Evolutionary conservation across 2,329 filamentous ascomycete genomes (phyloP).

Genomic region (Fusarium multiceps): DNA sequence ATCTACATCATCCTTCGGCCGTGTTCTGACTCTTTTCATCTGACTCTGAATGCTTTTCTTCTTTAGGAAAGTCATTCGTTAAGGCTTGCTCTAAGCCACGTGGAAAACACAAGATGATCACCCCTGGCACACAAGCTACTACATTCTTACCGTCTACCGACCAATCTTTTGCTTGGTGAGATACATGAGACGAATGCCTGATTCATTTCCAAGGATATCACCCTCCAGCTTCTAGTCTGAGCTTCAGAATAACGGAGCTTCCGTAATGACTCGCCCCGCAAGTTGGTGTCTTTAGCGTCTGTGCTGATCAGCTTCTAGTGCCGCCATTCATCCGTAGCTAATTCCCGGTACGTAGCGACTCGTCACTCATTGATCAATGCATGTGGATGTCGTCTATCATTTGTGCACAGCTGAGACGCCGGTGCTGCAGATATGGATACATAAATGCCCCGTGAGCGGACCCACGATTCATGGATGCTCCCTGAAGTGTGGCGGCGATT

Average conservation of each 20-base stretch:
- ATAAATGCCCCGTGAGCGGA: not conserved
- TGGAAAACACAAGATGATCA: not conserved
- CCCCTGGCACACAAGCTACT: not conserved
- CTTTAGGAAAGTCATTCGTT: not conserved
- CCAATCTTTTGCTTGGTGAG: not conserved
- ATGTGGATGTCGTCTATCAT: not conserved
- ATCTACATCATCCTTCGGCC: not conserved
- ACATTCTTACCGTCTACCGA: not conserved
- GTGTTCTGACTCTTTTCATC: not conserved
- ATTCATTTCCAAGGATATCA: not conserved
- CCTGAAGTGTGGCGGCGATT: not conserved
- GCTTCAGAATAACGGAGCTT: not conserved
- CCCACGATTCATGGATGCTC: not conserved
- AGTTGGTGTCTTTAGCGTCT: not conserved
- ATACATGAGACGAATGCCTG: not conserved
- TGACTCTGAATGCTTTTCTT: not conserved
- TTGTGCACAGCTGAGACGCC: not conserved
- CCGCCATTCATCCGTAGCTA: not conserved
- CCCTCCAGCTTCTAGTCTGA: not conserved
- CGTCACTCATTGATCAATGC: not conserved
- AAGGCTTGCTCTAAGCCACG: not conserved
- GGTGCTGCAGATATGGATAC: not conserved
- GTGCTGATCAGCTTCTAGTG: conserved; percentile 2
- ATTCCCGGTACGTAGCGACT: not conserved
- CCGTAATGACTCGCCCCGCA: not conserved